A percentile compares a stretch with the other conserved stretches of the same genome.
Conservation (phyloP, 768 basidiomycete species). For the Filobasidium wieringae region DNA sequence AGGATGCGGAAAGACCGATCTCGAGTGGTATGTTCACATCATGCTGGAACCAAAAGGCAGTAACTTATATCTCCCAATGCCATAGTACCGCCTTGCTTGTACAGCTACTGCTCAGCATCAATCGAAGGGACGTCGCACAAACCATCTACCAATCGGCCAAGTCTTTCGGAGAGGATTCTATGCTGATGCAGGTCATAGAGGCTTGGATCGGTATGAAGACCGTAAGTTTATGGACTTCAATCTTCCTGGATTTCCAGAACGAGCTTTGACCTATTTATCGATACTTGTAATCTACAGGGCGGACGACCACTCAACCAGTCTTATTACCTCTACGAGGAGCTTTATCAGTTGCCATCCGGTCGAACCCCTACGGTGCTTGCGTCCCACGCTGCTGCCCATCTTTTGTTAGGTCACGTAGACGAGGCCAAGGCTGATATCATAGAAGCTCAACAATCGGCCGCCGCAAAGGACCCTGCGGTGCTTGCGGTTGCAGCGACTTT, state of each 20-base stretch:
- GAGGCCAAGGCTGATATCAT: conserved; percentile 39
- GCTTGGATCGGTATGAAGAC: conserved; percentile 46
- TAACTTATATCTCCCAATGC: not conserved
- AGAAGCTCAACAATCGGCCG: conserved; percentile 24
- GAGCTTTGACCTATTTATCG: not conserved
- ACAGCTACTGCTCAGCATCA: conserved; percentile 81
- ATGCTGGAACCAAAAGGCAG: not conserved
- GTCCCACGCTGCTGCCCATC: conserved; percentile 37
- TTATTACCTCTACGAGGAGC: conserved; percentile 40
- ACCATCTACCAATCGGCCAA: conserved; percentile 74
- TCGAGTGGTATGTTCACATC: conserved; percentile 63
- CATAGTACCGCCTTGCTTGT: conserved; percentile 65
- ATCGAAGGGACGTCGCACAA: conserved; percentile 73
- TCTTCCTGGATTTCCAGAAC: no score
- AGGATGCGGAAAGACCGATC: conserved; percentile 56
- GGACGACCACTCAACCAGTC: conserved; percentile 36
- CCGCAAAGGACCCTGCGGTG: conserved; percentile 25
- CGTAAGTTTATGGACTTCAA: conserved; percentile 15
- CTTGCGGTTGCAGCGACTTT: conserved; percentile 28
- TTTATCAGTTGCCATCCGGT: conserved; percentile 34
- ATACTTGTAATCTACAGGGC: conserved; percentile 17
- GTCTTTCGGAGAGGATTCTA: conserved; percentile 76
- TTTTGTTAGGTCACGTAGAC: conserved; percentile 35
- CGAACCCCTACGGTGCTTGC: conserved; percentile 36
- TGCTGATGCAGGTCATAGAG: conserved; percentile 79